These are phyloP conservation scores for Durusdinium trenchii DNA, from an alignment of 73 alveolate species.

Conservation along the genomic window DNA sequence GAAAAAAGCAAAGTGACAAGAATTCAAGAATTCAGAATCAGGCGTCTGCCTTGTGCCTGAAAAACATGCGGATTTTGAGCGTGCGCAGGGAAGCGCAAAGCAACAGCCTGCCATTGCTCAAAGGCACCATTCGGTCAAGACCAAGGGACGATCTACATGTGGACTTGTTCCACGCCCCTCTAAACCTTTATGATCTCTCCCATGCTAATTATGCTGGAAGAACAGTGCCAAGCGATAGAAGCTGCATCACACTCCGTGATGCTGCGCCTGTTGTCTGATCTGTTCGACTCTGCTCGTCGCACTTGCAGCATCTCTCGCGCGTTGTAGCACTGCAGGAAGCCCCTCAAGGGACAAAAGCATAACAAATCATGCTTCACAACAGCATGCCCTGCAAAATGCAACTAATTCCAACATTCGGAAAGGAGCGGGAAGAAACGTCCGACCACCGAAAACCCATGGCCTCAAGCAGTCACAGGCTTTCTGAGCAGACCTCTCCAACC, in stretches of 20 bases:
- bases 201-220: too few relatives aligned
- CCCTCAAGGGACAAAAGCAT: background rate
- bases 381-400: background rate
- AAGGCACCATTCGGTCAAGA: background rate
- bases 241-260: too few relatives aligned
- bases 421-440: too few relatives aligned
- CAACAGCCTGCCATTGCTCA: conserved; percentile 7
- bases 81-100: conserved; percentile 47
- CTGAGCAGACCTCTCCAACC: conserved; percentile 73
- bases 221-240: too few relatives aligned
- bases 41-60: background rate
- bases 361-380: background rate
- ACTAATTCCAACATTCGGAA: too few relatives aligned
- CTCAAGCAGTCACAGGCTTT: conserved; percentile 37
- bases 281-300: conserved; percentile 23
- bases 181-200: too few relatives aligned
- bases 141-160: too few relatives aligned
- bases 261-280: conserved; percentile 48
- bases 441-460: too few relatives aligned
- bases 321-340: conserved; percentile 46
- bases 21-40: background rate
- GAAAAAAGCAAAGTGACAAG: background rate
- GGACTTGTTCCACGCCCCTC: too few relatives aligned
- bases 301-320: conserved; percentile 62
- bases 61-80: conserved; percentile 28